Evolutionary conservation across 495 filamentous ascomycete species (phyloP), one percentile per base, ranked within the genome.

Genomic region (Lasiosphaeria hispida): DNA sequence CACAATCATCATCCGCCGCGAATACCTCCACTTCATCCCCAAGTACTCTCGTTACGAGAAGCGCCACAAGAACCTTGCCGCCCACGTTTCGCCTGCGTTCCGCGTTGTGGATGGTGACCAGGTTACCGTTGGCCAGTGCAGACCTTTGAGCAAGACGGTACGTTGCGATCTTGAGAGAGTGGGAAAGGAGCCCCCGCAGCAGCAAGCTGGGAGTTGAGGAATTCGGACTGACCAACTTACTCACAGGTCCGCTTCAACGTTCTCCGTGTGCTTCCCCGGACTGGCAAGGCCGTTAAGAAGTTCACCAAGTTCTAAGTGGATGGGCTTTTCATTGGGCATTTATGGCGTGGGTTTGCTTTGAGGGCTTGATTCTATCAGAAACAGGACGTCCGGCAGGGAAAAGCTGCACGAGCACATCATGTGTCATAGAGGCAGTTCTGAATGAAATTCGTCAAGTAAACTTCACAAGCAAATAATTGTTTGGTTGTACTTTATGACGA

Each of bases 1-100:
- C 75, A 98, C 94, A 69, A 83, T 97, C 73, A 86, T 97, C 83
- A 96, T 99, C 85, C 95, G 94, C 77, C 91, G 94, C 77, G 95
- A 99, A 84, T 99, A 97, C 83, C 92, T 98, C 64, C 94, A 97
- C 85, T 97, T 89, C 86, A 85, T 97, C 75, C 92, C 92, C 74
- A 97, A 97, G 81, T 97, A 97, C 85, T 81, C 89, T 74, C 87
- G 94, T 85, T 99, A 99, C 80, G 95, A 99, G 90, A 97, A 96
- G 85, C 83, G 94, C 72, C 94, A 99, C 87, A 97, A 96, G 89
- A 99, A 99, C 86, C 82, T 99, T 43, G 88, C 94, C 66, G 95
- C 93, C 61, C 94, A 99, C 85, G 94, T 97, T 61, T 96, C 91
- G 57, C 94, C 94, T 69, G 93, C 93, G 76, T 99, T 99, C 90